These are phyloP conservation scores for Scytalidium lignicola DNA, from an alignment of 2,329 filamentous ascomycete genomes.

Conservation along the genomic window DNA sequence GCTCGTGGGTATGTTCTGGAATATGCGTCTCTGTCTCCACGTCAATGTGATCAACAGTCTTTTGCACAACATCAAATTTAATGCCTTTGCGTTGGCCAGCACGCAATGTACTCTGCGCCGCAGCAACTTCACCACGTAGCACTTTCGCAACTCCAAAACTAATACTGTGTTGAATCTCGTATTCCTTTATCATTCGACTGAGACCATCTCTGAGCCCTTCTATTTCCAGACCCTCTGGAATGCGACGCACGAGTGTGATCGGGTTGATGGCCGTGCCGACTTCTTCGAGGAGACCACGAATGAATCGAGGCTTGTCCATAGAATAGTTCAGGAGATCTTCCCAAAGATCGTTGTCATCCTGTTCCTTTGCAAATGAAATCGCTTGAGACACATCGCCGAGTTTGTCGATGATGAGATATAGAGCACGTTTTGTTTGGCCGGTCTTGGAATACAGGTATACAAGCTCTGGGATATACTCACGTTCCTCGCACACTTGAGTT, in stretches of 20 bases:
- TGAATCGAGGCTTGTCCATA: slow-evolving; percentile 97
- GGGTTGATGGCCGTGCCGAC: slow-evolving; percentile 92
- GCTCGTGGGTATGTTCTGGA: slow-evolving; percentile 3
- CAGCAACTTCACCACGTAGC: slow-evolving; percentile 78
- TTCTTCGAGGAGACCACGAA: slow-evolving; percentile 84
- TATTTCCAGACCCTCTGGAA: slow-evolving; percentile 89
- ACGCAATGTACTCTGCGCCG: slow-evolving; percentile 75
- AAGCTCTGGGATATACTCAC: slow-evolving; percentile 83
- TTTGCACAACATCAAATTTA: slow-evolving; percentile 71
- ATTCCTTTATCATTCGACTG: slow-evolving; percentile 86
- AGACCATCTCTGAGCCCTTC: slow-evolving; percentile 85
- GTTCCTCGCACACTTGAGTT: slow-evolving; percentile 71
- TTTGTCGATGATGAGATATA: slow-evolving; percentile 92
- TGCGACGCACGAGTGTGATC: slow-evolving; percentile 81
- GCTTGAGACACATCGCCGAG: slow-evolving; percentile 86
- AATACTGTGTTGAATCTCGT: slow-evolving; percentile 92
- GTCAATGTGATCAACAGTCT: slow-evolving; percentile 38
- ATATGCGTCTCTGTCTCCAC: slow-evolving; percentile 21
- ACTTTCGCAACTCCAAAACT: slow-evolving; percentile 85
- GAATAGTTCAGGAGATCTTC: slow-evolving; percentile 90
- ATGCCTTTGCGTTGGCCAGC: slow-evolving; percentile 78
- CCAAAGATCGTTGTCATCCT: slow-evolving; percentile 90
- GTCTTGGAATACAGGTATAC: slow-evolving; percentile 95
- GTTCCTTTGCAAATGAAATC: slow-evolving; percentile 89
- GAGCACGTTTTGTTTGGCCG: slow-evolving; percentile 83